Percentiles rank a stretch among this genome's conserved stretches.
Conservation (phyloP, 176 grass and related monocot genomes). For the Bolboschoenus planiculmis region DNA sequence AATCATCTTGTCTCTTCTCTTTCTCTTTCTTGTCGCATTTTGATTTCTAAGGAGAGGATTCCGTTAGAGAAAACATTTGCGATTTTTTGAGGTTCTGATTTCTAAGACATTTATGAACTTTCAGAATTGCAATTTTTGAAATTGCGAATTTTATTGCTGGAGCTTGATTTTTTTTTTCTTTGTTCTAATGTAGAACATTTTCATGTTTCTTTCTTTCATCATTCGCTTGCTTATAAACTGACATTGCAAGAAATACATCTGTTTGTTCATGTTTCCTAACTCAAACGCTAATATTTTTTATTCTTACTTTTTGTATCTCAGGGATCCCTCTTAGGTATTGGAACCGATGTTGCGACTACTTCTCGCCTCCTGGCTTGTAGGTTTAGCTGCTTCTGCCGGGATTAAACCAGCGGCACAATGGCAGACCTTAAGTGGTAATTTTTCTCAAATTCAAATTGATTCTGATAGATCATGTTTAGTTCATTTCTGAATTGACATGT, state of each 20-base stretch:
- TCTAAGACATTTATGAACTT: background rate
- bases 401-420: constrained; percentile 43
- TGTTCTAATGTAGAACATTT: background rate
- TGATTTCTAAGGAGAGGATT: constrained; percentile 3
- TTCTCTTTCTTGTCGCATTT: constrained; percentile 15
- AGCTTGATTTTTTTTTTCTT: background rate
- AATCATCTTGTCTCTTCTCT: constrained; percentile 9
- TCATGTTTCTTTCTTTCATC: background rate
- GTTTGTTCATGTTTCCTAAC: background rate
- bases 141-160: background rate
- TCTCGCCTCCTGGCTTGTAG: constrained; percentile 43
- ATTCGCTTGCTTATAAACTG: background rate
- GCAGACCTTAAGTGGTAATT: constrained; percentile 60
- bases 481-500: constrained; percentile 10
- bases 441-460: constrained; percentile 5
- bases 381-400: constrained; percentile 37
- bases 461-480: background rate
- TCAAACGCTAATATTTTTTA: background rate
- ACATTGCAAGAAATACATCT: background rate
- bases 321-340: background rate
- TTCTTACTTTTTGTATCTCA: background rate
- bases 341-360: constrained; percentile 17
- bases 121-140: background rate
- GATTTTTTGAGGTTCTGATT: background rate
- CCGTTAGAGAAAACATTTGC: background rate